Evolutionary conservation across 2,329 filamentous ascomycete genomes (phyloP).

Genomic region (Pseudogymnoascus sp.): DNA sequence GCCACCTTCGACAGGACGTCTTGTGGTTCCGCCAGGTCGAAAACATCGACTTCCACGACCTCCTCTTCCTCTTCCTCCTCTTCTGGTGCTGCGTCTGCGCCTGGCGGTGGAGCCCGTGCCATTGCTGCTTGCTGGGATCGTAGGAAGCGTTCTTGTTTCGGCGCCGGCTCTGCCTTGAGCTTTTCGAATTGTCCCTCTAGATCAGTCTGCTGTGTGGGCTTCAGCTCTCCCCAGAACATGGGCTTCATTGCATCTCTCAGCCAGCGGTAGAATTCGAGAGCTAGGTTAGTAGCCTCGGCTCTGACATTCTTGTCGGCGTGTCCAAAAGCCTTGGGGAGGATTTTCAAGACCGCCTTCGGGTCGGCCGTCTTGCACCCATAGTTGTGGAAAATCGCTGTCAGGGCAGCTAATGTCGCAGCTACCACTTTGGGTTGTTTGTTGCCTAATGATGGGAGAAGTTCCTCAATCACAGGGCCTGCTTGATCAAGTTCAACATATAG

Average conservation of each 20-base stretch:
- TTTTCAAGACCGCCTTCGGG: slow-evolving; percentile 83
- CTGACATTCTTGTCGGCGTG: slow-evolving; percentile 98
- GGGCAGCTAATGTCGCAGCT: slow-evolving; percentile 63
- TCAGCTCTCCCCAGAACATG: slow-evolving; percentile 92
- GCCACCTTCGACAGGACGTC: slow-evolving; percentile 79
- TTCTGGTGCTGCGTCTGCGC: slow-evolving; percentile 49
- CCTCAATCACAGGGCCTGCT: slow-evolving; percentile 78
- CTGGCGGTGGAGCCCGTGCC: slow-evolving; percentile 57
- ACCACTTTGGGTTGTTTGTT: slow-evolving; percentile 91
- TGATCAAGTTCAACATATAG: slow-evolving; percentile 87
- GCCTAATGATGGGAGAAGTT: slow-evolving; percentile 72
- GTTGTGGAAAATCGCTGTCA: slow-evolving; percentile 82
- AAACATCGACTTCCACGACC: slow-evolving; percentile 65
- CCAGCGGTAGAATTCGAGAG: slow-evolving; percentile 95
- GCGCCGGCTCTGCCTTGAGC: slow-evolving; percentile 75
- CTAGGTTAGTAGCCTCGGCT: slow-evolving; percentile 83
- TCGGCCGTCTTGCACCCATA: slow-evolving; percentile 93
- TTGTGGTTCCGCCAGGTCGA: slow-evolving; percentile 77
- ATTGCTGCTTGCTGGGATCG: slow-evolving; percentile 81
- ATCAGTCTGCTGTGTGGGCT: slow-evolving; percentile 90
- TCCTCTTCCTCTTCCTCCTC: slow-evolving; percentile 56
- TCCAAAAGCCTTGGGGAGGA: slow-evolving; percentile 81
- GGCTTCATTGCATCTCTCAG: slow-evolving; percentile 96
- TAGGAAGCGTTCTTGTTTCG: slow-evolving; percentile 84
- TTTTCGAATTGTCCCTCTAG: slow-evolving; percentile 91